Base-by-base conservation (phyloP, 305 asterid genomes). In the Rubia tinctorum region DNA sequence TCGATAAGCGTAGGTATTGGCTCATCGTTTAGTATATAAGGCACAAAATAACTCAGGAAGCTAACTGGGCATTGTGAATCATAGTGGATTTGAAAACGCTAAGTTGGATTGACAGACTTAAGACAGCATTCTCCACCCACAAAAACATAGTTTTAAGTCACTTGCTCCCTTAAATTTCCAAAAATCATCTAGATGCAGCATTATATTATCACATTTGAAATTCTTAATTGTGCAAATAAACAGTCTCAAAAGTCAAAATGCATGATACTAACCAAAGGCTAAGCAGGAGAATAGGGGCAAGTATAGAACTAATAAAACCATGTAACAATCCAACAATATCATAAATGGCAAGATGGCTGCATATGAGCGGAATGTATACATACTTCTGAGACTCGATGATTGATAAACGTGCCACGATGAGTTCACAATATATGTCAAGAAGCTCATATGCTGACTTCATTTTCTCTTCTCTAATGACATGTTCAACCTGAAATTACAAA, bases 391-490 rank as follows among this genome's bases (percentile, higher is more conserved):
- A 82, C 86, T 95, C 99, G 20, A 95, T 90, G 72, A 92, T 81
- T 60, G 95, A 84, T 86, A 95, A 74, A 45, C 99, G 98, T 45
- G 96, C 91, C 77, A 88, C 82, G 59, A 88, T 77, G 78, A 95
- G 98, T 81, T 95, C 99, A 65, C 95, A 92, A 76, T 95, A 95
- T 79, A 95, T 86, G 83, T 86, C 92, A 44, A 92, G 87, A 75
- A 92, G 96, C 73, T 92, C 99, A 76, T 89, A 94, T 42, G 99
- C 99, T 27, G 97, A 90, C 87, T 88, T 86, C 95, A 88, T 86
- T 88, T 94, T 92, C 90, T 94, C 97, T 86, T 94, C 99, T 84
- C 96, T 87, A 76, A 90, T 82, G 72, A 95, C 98, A 86, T 95
- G 99, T 73, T 92, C 98, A 70, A 95, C 99, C 99, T 95, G 90